Evolutionary conservation across 73 alveolate species (phyloP), one percentile per base, ranked within the genome.

Genomic region (Stentor coeruleus): DNA sequence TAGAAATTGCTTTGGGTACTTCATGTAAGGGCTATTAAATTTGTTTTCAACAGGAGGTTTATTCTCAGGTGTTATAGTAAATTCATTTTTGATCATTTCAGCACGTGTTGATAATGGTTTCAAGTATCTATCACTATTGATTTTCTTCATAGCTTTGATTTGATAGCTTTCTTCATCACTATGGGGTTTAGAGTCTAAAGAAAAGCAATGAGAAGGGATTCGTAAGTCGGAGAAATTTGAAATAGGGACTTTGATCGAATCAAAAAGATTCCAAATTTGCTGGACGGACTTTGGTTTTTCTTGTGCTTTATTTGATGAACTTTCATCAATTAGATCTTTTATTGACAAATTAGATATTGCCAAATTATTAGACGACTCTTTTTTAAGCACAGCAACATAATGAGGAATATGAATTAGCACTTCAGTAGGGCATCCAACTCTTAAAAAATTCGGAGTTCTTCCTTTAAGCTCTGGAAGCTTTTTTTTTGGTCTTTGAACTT

Each of bases 401-500:
- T 66, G 40, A 66, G 79, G 79, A 40, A 66, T 66, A 40, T 66
- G 79, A 40, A 66, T 40, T 66, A 66, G n/a, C 42, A 66, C 39
- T 11, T 66, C 79, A 40, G 79, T 66, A 14, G 79, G 79, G 39
- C 79, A 66, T 26, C 79, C 79, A 26, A 59, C 11, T 59, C 77
- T 6, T 49, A 49, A 49, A 49, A 49, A 49, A 20, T 49, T 49
- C 6, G 66, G 66, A 49, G 28, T 49, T 49, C 66, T 6, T 6
- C 20, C 20, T 49, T 49, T 49, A 11, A 49, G 66, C 66, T 49
- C 20, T 49, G 66, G 66, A 49, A 49, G 66, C 66, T 49, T 49
- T 49, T 11, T 11, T 11, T 6, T 49, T 49, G 66, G 6, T 49
- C 20, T 49, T 49, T 49, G 66, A 20, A 49, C 6, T n/a, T n/a